Evolutionary conservation across 371 early-diverging fungal genomes (phyloP), one percentile per base, ranked within the genome.

Genomic region (Saksenaea vasiformis): DNA sequence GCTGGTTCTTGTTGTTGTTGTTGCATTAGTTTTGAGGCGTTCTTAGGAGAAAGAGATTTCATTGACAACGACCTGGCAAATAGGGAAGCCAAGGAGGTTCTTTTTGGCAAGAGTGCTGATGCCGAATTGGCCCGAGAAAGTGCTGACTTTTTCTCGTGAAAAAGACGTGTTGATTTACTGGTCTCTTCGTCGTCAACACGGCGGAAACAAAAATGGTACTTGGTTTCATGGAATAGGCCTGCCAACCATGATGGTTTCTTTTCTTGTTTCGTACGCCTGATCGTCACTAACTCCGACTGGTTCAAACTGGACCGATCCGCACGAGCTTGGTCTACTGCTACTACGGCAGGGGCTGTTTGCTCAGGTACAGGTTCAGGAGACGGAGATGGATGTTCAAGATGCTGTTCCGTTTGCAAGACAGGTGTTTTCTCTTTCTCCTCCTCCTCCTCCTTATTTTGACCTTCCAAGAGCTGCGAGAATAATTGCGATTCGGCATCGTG

Each of bases 401-500:
- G 51, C 10, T 47, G n/a, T 47, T 47, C 51, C 22, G 22, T 47
- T 47, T 47, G 17, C 51, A 47, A 47, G 51, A 22, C 24, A 47
- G 51, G 51, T 22, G 10, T n/a, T 22, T 47, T 47, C 27, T 47
- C 51, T 47, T 22, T 22, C 51, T 47, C 51, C 51, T 47, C 51
- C 24, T 47, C 51, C 24, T 47, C 24, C 51, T 47, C 51, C 51
- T 47, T 47, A 47, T 17, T 47, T 19, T 37, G 17, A 31, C 8
- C 35, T 56, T 34, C 47, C 19, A 63, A 26, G 13, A 17, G 35
- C 28, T 60, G 58, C 1, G 64, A 53, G 26, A 57, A 64, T 14
- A 67, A 26, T 26, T 54, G 59, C 22, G 66, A 57, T 63, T 70
- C 70, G 2, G 67, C 70, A 17, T 70, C 70, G 24, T 70, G 66